Base-by-base conservation (phyloP, 2,329 filamentous ascomycete genomes). In the Xylaria sp. region DNA sequence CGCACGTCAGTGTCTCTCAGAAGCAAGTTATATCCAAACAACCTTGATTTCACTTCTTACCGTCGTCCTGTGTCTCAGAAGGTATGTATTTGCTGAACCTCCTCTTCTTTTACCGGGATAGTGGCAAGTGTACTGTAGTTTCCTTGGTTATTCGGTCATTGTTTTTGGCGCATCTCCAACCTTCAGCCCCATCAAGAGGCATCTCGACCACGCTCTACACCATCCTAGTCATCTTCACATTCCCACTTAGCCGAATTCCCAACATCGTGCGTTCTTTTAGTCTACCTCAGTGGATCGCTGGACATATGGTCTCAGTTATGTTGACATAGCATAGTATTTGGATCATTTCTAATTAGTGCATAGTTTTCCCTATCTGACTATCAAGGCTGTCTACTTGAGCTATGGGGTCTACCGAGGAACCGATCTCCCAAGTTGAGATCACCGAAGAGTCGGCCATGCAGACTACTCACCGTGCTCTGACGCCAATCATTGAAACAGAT, bases 401-500 rank as follows among this genome's bases (percentile, higher is more conserved):
- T 8, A 66, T 69, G 54, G 23, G 53, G 5, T 58, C 62, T 37
- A 3, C 32, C n/a, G 50, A 51, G n/a, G 32, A 57, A 4, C 35
- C 40, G 44, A 18, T 8, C 10, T 37, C 60, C 13, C 25, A 37
- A 29, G n/a, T n/a, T 8, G 58, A 48, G 62, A 6, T 32, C 4
- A 12, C 13, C 0, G 27, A 44, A 3, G 9, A 4, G 29, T 50
- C 32, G 0, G 18, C 8, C 37, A 57, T 27, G 0, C 40, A 32
- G 4, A 27, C 21, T 2, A 23, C 40, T 1, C 37, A 54, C 44
- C 65, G 68, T 6, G 21, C 44, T 1, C 21, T 70, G 0, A 65
- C 54, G 2, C 65, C 68, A 2, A 68, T 68, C 21, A 37, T 13
- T 1, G 65, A 71, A 25, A 40, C 65, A 1, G 62, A 58, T 13